These are phyloP conservation scores for Lathyrus tuberosus DNA, from an alignment of 306 rosid species.

Conservation along the genomic window DNA sequence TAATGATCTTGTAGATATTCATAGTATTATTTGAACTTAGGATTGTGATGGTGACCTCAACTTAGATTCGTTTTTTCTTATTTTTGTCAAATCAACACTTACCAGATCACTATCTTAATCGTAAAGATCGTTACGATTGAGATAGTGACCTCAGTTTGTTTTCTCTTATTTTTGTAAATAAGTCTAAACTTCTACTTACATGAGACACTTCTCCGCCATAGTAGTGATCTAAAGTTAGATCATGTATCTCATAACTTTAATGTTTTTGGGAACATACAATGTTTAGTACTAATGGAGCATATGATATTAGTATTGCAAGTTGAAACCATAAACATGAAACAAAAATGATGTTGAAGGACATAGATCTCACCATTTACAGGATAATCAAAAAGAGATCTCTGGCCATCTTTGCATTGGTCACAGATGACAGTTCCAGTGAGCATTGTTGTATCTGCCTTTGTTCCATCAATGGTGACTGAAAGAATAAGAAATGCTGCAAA, in stretches of 20 bases:
- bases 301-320: slow-evolving; percentile 12
- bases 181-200: not conserved
- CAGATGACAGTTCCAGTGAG: slow-evolving; percentile 86
- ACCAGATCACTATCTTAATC: not conserved
- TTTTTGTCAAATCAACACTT: not conserved
- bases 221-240: too few relatives aligned
- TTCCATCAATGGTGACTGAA: slow-evolving; percentile 51
- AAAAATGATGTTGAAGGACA: slow-evolving; percentile 23
- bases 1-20: too few relatives aligned
- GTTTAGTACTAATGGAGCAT: not conserved
- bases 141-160: too few relatives aligned
- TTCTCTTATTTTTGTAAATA: too few relatives aligned
- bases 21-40: too few relatives aligned
- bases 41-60: not conserved
- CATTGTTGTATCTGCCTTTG: slow-evolving; percentile 56
- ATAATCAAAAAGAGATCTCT: slow-evolving; percentile 69
- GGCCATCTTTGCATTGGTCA: slow-evolving; percentile 94
- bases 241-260: not conserved
- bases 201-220: too few relatives aligned
- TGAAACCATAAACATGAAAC: slow-evolving; percentile 1
- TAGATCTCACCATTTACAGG: slow-evolving; percentile 70
- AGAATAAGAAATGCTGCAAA: slow-evolving; percentile 48
- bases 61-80: not conserved
- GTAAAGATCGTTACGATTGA: not conserved
- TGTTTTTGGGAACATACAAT: not conserved